These are phyloP conservation scores for Cladochytrium replicatum DNA, from an alignment of 192 early-diverging fungal genomes.

Conservation along the genomic window DNA sequence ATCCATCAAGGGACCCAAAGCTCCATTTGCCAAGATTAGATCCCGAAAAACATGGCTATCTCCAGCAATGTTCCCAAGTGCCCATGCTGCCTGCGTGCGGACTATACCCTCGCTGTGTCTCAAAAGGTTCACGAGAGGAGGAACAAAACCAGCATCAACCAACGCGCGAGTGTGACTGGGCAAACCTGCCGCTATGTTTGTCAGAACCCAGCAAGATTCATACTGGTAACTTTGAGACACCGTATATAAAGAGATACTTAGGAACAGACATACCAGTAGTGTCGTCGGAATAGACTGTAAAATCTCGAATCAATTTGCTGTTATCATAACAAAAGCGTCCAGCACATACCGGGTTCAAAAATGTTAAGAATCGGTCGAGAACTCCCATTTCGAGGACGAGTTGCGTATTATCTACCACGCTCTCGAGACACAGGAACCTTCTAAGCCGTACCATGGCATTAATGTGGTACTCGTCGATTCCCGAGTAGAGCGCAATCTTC, in stretches of 20 bases:
- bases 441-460: background rate
- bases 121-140: constrained; percentile 10
- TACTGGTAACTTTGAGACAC: too few species aligned
- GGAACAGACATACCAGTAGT: too few species aligned
- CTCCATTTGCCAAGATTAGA: constrained; percentile 6
- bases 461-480: background rate
- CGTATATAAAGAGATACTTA: too few species aligned
- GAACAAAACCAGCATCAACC: constrained; percentile 11
- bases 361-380: too few species aligned
- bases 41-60: constrained; percentile 15
- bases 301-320: too few species aligned
- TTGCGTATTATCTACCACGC: background rate
- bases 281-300: too few species aligned
- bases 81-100: constrained; percentile 19
- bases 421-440: background rate
- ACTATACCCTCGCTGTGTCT: constrained; percentile 1
- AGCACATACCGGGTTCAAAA: too few species aligned
- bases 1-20: constrained; percentile 12
- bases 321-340: too few species aligned
- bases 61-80: constrained; percentile 24
- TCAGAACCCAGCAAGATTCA: constrained; percentile 20
- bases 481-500: background rate
- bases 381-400: too few species aligned
- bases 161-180: constrained; percentile 13
- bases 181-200: constrained; percentile 19